These are phyloP conservation scores for Ophiocordyceps polyrhachis-furcata DNA, from an alignment of 2,329 filamentous ascomycete species.

Conservation along the genomic window DNA sequence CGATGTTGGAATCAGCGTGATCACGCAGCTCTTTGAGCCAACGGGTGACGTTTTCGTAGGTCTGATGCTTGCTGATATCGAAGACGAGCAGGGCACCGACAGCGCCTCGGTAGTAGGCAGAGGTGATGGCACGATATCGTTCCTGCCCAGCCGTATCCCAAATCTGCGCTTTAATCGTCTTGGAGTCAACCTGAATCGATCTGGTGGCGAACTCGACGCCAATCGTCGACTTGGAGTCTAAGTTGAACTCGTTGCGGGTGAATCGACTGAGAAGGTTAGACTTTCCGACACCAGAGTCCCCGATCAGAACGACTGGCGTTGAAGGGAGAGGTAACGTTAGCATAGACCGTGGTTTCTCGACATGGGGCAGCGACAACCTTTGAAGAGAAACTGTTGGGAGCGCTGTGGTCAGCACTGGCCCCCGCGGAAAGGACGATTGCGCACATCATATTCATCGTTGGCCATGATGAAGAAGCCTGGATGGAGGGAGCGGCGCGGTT, in stretches of 20 bases:
- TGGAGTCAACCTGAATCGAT: slow-evolving; percentile 96
- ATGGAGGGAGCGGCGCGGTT: not conserved
- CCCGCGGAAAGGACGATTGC: slow-evolving; percentile 16
- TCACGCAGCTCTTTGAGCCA: slow-evolving; percentile 98
- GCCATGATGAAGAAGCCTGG: slow-evolving; percentile 47
- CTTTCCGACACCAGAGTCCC: slow-evolving; percentile 98
- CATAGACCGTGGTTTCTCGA: slow-evolving; percentile 3
- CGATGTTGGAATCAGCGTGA: slow-evolving; percentile 95
- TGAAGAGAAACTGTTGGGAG: slow-evolving; percentile 76
- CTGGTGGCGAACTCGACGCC: slow-evolving; percentile 98
- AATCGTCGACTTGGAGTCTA: slow-evolving; percentile 99
- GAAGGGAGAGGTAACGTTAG: slow-evolving; percentile 13
- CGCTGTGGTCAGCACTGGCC: slow-evolving; percentile 11
- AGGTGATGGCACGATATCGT: slow-evolving; percentile 96
- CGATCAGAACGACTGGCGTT: slow-evolving; percentile 83
- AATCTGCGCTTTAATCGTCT: slow-evolving; percentile 99
- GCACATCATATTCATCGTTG: slow-evolving; percentile 99
- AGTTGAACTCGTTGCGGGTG: slow-evolving; percentile 99
- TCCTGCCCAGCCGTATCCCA: slow-evolving; percentile 99
- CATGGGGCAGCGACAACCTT: slow-evolving; percentile 44
- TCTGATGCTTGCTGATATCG: slow-evolving; percentile 99
- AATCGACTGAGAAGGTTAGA: slow-evolving; percentile 99
- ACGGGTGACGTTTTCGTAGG: slow-evolving; percentile 95
- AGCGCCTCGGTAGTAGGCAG: slow-evolving; percentile 94
- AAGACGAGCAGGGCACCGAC: slow-evolving; percentile 96